Evolutionary conservation across 1,139 yeast species (phyloP).

Genomic region (Eremothecium cymbalariae): DNA sequence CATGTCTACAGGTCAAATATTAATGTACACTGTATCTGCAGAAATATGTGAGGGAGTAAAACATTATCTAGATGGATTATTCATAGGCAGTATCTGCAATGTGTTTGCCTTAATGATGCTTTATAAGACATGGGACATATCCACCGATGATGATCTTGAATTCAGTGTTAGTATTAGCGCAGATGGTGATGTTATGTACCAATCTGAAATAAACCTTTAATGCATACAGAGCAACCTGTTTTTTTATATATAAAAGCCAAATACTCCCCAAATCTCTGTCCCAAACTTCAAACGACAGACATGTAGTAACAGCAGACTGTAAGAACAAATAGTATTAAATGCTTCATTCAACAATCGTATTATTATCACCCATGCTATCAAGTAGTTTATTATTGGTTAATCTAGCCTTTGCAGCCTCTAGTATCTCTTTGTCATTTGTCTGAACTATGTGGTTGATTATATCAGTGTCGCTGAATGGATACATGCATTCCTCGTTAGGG

Average conservation of each 20-base stretch:
- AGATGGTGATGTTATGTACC: conserved; percentile 31
- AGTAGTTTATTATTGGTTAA: conserved; percentile 9
- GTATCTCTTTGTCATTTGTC: conserved; percentile 25
- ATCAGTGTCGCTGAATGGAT: conserved; percentile 35
- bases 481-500: conserved; percentile 30
- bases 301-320: too few relatives aligned
- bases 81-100: conserved; percentile 75
- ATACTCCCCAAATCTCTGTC: too few relatives aligned
- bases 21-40: conserved; percentile 60
- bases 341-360: too few relatives aligned
- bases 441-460: conserved; percentile 21
- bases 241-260: too few relatives aligned
- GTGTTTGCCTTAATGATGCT: conserved; percentile 86
- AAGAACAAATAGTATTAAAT: too few relatives aligned
- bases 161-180: conserved; percentile 53
- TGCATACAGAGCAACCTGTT: too few relatives aligned
- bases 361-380: background rate
- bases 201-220: conserved; percentile 8
- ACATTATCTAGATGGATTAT: conserved; percentile 85
- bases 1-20: conserved; percentile 72
- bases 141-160: conserved; percentile 92
- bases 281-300: too few relatives aligned
- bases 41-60: conserved; percentile 60
- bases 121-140: conserved; percentile 93
- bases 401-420: conserved; percentile 23